Evolutionary conservation across 345 rosid genomes (phyloP).

Genomic region (Citrus trifoliata): DNA sequence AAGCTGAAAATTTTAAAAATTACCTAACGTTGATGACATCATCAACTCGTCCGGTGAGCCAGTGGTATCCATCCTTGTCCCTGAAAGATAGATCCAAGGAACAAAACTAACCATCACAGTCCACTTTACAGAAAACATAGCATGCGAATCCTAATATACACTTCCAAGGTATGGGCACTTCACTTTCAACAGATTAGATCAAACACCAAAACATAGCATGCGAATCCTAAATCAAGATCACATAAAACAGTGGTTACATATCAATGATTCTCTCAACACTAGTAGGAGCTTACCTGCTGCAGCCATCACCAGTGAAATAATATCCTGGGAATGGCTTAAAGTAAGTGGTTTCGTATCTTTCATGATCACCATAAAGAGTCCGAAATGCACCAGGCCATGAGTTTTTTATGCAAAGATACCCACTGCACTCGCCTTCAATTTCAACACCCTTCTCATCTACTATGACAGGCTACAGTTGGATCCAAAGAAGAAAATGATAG

Average conservation of each 20-base stretch:
- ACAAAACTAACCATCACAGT: neutral
- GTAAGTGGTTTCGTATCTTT: conserved; percentile 95
- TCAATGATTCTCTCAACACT: neutral
- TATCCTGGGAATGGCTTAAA: conserved; percentile 94
- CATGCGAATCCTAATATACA: neutral
- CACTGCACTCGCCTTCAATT: conserved; percentile 92
- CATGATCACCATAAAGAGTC: conserved; percentile 96
- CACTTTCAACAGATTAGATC: conserved; percentile 3
- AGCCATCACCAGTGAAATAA: conserved; percentile 96
- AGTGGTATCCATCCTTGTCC: conserved; percentile 95
- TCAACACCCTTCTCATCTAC: conserved; percentile 98
- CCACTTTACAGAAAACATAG: neutral
- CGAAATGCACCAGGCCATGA: conserved; percentile 99
- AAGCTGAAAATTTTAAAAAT: neutral
- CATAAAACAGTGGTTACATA: neutral
- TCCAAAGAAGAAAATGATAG: conserved; percentile 11
- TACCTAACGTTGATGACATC: conserved; percentile 99
- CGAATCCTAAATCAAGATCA: neutral
- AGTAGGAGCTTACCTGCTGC: conserved; percentile 61
- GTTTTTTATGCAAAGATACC: conserved; percentile 79
- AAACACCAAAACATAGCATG: conserved; percentile 1
- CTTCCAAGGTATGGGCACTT: neutral
- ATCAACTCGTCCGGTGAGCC: conserved; percentile 98
- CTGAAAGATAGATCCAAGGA: conserved; percentile 44
- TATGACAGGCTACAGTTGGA: conserved; percentile 63